Percentiles rank a stretch among this genome's conserved stretches.
These are phyloP conservation scores for Solanum megistacrolobum DNA, from an alignment of 257 asterid genomes.

Conservation along the genomic window DNA sequence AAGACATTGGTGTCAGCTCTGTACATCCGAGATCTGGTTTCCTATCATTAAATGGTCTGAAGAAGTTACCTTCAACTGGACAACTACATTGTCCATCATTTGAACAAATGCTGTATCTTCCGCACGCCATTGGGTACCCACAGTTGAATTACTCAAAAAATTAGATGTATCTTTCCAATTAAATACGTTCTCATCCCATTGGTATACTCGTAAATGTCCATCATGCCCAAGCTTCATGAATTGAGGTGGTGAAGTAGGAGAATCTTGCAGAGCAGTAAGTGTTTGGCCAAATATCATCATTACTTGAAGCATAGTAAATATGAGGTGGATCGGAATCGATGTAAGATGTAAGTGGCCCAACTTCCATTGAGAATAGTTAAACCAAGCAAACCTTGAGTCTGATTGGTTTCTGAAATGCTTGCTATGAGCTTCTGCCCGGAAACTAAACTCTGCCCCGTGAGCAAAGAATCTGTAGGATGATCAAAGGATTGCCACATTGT, in stretches of 20 bases:
- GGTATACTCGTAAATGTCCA: background rate
- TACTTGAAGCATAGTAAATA: background rate
- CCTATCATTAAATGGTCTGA: too few relatives aligned
- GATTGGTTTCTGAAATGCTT: background rate
- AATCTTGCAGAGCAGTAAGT: background rate
- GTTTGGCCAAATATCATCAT: background rate
- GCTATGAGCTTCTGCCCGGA: background rate
- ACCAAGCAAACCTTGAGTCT: background rate
- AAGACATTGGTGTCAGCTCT: too few relatives aligned
- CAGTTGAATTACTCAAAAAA: too few relatives aligned
- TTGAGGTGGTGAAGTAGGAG: background rate
- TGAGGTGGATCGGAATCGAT: background rate
- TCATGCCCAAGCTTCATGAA: background rate
- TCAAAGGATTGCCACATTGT: too few relatives aligned
- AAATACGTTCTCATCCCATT: background rate
- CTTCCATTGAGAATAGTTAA: background rate
- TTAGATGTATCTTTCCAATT: too few relatives aligned
- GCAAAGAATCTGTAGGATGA: background rate
- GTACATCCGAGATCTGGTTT: too few relatives aligned
- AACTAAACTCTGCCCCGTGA: background rate
- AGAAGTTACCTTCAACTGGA: too few relatives aligned
- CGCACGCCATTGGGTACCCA: too few relatives aligned
- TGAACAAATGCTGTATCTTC: too few relatives aligned
- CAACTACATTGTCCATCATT: too few relatives aligned
- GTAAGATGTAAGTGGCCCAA: background rate